Base-by-base conservation (phyloP, 208 protist species). In the Crithidia expoeki region DNA sequence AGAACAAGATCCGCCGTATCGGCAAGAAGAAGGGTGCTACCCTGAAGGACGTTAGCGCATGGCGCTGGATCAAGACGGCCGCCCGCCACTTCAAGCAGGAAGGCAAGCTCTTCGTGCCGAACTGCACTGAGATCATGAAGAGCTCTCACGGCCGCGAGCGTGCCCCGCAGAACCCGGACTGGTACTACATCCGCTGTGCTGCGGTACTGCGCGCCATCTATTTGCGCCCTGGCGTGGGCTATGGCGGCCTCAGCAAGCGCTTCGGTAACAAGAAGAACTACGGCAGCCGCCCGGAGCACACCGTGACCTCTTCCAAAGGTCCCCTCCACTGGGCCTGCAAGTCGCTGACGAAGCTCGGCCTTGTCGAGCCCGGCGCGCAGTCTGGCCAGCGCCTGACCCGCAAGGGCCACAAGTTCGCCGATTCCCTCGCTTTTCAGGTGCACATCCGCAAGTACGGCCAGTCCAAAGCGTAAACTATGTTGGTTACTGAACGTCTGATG, bases 161-260 rank as follows among this genome's bases (percentile, higher is more conserved):
- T 61, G 91, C 96, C 68, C 98, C 98, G 62, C 89, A 94, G 80
- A 97, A 99, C 88, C 86, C 93, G 65, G 98, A 99, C 90, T 99
- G 98, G 98, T 99, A 98, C 86, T 99, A 98, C 91, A 89, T 98
- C 81, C 97, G 97, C 74, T 92, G 86, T 76, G 98, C 98, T 59
- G 92, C 98, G 53, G 90, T 99, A 32, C 97, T 98, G 61, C 97
- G 98, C 84, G 94, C 96, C 72, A 84, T 99, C 66, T 99, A 99
- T 89, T 68, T 99, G 32, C 94, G 95, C 80, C 91, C 93, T 44
- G 95, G 95, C 68, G 88, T 93, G 27, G 97, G 98, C 79, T 97
- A 98, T 75, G 97, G 89, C 55, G 86, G 85, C 36, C 91, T 98
- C 46, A 95, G 86, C 87, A 95, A 96, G 82, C 89, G 89, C 68